Percentiles rank a stretch among this genome's conserved stretches.
Evolutionary conservation across 495 filamentous ascomycete species (phyloP).

Genomic region (Penicillium atrosanguineum): DNA sequence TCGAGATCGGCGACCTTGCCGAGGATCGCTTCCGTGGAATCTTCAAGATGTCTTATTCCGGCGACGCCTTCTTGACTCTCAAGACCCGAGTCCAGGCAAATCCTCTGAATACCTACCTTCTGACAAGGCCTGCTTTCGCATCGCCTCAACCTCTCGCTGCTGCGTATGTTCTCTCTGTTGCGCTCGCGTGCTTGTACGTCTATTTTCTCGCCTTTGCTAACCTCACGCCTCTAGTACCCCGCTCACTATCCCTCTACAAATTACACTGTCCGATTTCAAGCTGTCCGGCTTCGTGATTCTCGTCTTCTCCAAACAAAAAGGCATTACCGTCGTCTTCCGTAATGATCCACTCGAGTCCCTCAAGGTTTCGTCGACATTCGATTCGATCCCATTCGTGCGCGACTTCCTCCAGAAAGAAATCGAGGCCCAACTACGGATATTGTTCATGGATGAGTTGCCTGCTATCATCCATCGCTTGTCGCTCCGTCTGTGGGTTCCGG

Average conservation of each 20-base stretch:
- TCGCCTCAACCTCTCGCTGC: conserved; percentile 93
- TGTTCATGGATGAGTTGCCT: conserved; percentile 97
- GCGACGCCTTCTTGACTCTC: conserved; percentile 91
- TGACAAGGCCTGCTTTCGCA: conserved; percentile 84
- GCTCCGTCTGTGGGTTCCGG: conserved; percentile 83
- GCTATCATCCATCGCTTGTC: conserved; percentile 94
- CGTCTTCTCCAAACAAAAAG: conserved; percentile 96
- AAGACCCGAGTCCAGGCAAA: conserved; percentile 97
- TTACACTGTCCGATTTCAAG: conserved; percentile 93
- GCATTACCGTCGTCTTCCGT: conserved; percentile 91
- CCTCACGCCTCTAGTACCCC: conserved; percentile 50
- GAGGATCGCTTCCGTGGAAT: conserved; percentile 97
- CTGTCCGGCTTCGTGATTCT: conserved; percentile 97
- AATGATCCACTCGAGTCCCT: conserved; percentile 97
- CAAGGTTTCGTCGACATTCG: conserved; percentile 97
- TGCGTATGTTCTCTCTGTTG: conserved; percentile 47
- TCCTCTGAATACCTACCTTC: conserved; percentile 91
- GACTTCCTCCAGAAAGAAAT: conserved; percentile 97
- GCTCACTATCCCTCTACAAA: conserved; percentile 93
- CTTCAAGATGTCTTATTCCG: conserved; percentile 97
- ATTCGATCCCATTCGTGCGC: conserved; percentile 96
- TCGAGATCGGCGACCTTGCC: conserved; percentile 95
- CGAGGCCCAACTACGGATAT: conserved; percentile 82
- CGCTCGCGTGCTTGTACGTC: background rate
- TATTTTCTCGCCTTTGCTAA: conserved; percentile 10